Evolutionary conservation across 306 rosid genomes (phyloP).

Genomic region (Gastrolobium bilobum): DNA sequence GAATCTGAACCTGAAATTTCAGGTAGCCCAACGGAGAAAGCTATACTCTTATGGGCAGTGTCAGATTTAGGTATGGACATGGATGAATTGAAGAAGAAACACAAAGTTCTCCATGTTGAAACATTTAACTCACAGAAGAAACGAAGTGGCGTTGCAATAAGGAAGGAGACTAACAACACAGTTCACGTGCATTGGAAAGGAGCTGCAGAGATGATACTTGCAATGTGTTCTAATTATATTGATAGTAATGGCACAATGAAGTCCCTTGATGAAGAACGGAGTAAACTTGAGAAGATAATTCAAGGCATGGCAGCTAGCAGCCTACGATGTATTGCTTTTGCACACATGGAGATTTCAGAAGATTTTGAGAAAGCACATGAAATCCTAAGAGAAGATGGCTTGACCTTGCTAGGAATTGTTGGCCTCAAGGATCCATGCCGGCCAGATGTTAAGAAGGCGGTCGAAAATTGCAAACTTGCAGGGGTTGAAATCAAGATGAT

Average conservation of each 20-base stretch:
- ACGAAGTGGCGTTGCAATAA: constrained; percentile 79
- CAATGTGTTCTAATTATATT: constrained; percentile 72
- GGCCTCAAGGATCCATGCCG: constrained; percentile 94
- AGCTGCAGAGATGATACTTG: constrained; percentile 86
- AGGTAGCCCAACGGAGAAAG: constrained; percentile 91
- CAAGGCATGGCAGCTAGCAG: constrained; percentile 94
- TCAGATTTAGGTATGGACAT: constrained; percentile 70
- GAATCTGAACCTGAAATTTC: constrained; percentile 73
- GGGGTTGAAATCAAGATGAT: constrained; percentile 89
- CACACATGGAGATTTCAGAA: constrained; percentile 62
- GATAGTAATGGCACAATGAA: constrained; percentile 59
- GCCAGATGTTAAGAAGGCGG: constrained; percentile 65
- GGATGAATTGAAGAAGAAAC: constrained; percentile 65
- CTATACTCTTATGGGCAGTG: constrained; percentile 81
- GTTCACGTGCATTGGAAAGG: constrained; percentile 91
- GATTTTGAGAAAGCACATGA: constrained; percentile 45
- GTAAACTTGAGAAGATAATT: constrained; percentile 61
- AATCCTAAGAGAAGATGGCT: constrained; percentile 61
- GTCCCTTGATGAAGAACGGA: constrained; percentile 62
- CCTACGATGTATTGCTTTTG: constrained; percentile 89
- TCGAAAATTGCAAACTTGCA: constrained; percentile 69
- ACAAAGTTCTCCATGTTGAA: constrained; percentile 72
- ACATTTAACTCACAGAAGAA: constrained; percentile 89
- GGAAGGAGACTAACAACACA: constrained; percentile 53
- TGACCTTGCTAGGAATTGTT: constrained; percentile 78